A percentile compares a stretch with the other conserved stretches of the same genome.
These are phyloP conservation scores for Myxozyma nipponensis DNA, from an alignment of 805 yeast species.

Conservation along the genomic window DNA sequence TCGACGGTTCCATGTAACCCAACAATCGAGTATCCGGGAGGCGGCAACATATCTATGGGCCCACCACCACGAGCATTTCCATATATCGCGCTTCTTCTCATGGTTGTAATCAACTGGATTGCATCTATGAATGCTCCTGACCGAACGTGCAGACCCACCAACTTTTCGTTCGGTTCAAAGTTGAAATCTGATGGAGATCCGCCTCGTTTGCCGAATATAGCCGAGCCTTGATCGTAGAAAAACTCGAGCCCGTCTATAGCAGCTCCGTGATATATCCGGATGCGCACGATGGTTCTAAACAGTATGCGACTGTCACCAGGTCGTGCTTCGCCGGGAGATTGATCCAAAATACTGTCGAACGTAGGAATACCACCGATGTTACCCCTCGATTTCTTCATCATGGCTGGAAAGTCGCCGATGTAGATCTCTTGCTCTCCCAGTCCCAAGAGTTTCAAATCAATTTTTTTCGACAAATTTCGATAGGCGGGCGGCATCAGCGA, in stretches of 20 bases:
- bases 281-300: conserved; percentile 40
- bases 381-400: conserved; percentile 8
- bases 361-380: conserved; percentile 4
- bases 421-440: conserved; percentile 58
- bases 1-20: conserved; percentile 73
- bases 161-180: conserved; percentile 54
- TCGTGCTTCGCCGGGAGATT: background rate
- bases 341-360: conserved; percentile 22
- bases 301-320: conserved; percentile 12
- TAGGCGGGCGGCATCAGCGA: conserved; percentile 38
- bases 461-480: conserved; percentile 37
- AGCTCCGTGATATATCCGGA: conserved; percentile 66
- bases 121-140: conserved; percentile 91
- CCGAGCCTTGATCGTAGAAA: conserved; percentile 34
- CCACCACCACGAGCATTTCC: conserved; percentile 74
- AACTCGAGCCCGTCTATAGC: conserved; percentile 82
- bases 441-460: conserved; percentile 53
- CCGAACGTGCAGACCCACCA: conserved; percentile 60
- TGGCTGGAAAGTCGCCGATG: conserved; percentile 49
- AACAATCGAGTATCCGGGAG: conserved; percentile 55
- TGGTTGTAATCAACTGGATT: conserved; percentile 59
- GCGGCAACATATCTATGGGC: conserved; percentile 55
- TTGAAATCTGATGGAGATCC: conserved; percentile 50
- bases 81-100: conserved; percentile 42
- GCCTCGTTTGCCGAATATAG: conserved; percentile 40